Base-by-base conservation (phyloP, 2,329 filamentous ascomycete species). In the Fusarium pseudoanthophilum region DNA sequence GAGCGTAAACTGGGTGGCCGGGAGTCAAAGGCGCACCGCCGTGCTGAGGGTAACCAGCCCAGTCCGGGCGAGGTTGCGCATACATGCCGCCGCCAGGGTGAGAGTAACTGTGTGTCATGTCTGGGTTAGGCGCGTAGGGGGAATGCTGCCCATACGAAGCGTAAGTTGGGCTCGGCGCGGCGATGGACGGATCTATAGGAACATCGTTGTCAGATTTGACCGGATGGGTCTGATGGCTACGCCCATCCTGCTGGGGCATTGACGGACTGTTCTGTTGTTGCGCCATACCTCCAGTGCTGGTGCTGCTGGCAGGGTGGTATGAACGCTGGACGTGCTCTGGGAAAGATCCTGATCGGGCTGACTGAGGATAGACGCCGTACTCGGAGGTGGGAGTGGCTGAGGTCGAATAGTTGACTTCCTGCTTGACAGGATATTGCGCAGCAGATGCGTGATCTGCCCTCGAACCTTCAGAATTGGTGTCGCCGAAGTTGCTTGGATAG, bases 131-230 rank as follows among this genome's bases (percentile, higher is more conserved):
- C 66, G 91, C 91, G 84, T 98, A 98, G 40, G 95, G 94, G 77
- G 95, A 95, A 84, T 97, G 97, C 82, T 93, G 91, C 72, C 88
- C 86, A 79, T 94, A 92, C 78, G 72, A 74, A 37, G 93, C 90
- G 83, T 97, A 98, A 79, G 94, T 95, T 69, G 95, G 95, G 88
- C 94, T 97, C 81, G 94, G 93, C 79, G 93, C 92, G 84, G 95
- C 93, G 83, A 98, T 97, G 84, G 95, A 97, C 81, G 95, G 95
- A 97, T 98, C 95, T 98, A 97, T 95, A 92, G 94, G 94, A 88
- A 97, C 91, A 91, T 94, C 92, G 90, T 89, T 90, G 94, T 97
- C 93, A 97, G 95, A 97, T 85, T 94, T 95, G 86, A 92, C 89
- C 88, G 90, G 88, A 83, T 89, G 87, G 86, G 90, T 88, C 87